Base-by-base conservation (phyloP, 2,329 filamentous ascomycete genomes). In the Nemania sp. region DNA sequence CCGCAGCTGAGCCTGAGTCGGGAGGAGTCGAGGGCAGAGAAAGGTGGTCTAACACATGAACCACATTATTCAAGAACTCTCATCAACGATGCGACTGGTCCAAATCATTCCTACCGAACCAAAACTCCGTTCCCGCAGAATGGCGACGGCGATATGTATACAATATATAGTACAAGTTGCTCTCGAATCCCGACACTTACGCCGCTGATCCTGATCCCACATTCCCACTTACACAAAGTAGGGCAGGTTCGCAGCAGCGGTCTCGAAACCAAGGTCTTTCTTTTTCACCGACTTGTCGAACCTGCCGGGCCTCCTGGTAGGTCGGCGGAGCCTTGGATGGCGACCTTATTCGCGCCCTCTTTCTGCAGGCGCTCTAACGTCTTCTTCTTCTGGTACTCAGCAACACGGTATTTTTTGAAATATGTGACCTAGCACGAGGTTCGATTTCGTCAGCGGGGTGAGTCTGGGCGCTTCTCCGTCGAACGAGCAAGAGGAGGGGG, bases 391-490 rank as follows among this genome's bases (percentile, higher is more conserved):
- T 96, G 90, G 72, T 90, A 84, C 69, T 99, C 95, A 78, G 96
- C 94, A 37, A 98, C 91, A 71, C 95, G 84, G 79, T 92, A 90
- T 77, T 97, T 93, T 81, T 98, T 97, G 79, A 99, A 99, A 77
- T 99, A 98, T 78, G 92, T 92, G 63, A 97, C 90, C 91, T 95
- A 34, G 17, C 18, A 32, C 42, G n/a, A 21, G 34, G 42, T 15
- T 17, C 25, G 69, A 55, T 21, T n/a, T 3, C 1, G 18, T 54
- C 34, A 57, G 57, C 25, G 2, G 15, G 3, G 17, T 29, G 25
- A 29, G 7, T 29, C 7, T 29, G 17, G 42, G 9, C 29, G 43
- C 25, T 29, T 29, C 18, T 18, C 2, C 6, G 11, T n/a, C 21
- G 3, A 13, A 21, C 11, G 25, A 11, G 35, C 54, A 13, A 12